These are phyloP conservation scores for Fusarium hostae DNA, from an alignment of 2,329 filamentous ascomycete genomes.

Conservation along the genomic window DNA sequence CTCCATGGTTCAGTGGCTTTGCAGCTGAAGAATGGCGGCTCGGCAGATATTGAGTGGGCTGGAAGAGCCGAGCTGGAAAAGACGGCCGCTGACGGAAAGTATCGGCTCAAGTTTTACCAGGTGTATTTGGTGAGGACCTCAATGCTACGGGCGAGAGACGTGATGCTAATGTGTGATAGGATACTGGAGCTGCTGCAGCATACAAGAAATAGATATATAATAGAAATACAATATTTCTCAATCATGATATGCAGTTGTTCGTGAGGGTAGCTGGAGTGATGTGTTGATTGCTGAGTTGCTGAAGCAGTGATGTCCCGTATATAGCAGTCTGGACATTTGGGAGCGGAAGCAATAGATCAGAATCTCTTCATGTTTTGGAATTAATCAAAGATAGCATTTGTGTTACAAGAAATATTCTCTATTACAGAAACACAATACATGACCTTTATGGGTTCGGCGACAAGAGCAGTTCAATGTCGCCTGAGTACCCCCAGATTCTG, in stretches of 20 bases:
- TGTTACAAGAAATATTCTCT: too few species aligned
- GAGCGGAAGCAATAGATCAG: neutral
- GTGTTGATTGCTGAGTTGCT: neutral
- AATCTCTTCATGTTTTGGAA: fast-evolving
- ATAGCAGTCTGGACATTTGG: fast-evolving
- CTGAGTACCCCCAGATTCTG: too few species aligned
- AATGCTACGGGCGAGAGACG: fast-evolving
- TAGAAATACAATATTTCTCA: conserved; percentile 48
- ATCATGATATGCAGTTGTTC: fast-evolving
- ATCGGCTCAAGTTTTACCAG: conserved; percentile 35
- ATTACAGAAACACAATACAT: too few species aligned
- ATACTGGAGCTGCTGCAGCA: conserved; percentile 27
- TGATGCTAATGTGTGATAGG: conserved; percentile 1
- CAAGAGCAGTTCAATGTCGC: neutral
- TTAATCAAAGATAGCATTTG: neutral
- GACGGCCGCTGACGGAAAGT: conserved; percentile 15
- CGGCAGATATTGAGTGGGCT: conserved; percentile 34
- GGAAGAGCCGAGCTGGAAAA: conserved; percentile 22
- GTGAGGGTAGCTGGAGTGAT: fast-evolving
- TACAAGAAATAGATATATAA: conserved; percentile 42
- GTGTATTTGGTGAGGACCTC: conserved; percentile 23
- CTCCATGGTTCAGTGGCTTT: conserved; percentile 31
- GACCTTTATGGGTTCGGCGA: neutral
- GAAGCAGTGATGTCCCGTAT: neutral
- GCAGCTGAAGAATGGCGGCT: conserved; percentile 28